These are phyloP conservation scores for Sungouiella thailandica DNA, from an alignment of 805 yeast species.

Conservation along the genomic window DNA sequence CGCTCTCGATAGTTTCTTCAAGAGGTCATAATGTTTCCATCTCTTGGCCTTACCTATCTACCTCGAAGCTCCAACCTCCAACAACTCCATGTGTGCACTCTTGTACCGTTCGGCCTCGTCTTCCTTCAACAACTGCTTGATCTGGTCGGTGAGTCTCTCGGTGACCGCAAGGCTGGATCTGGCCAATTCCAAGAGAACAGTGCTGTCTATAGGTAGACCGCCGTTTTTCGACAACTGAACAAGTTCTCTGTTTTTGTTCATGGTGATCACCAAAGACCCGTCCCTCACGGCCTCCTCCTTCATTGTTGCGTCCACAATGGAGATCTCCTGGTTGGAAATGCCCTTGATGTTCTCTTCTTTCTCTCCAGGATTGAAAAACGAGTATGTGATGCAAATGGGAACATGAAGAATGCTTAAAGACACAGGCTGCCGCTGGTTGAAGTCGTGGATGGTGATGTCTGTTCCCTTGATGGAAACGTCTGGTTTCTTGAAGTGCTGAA, in stretches of 20 bases:
- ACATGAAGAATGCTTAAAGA: slow-evolving; percentile 80
- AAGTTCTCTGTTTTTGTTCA: slow-evolving; percentile 85
- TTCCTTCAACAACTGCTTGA: slow-evolving; percentile 48
- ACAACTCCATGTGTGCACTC: slow-evolving; percentile 23
- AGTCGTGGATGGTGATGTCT: slow-evolving; percentile 60
- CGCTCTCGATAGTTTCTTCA: slow-evolving; percentile 66
- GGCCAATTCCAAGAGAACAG: slow-evolving; percentile 61
- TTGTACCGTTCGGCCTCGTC: slow-evolving; percentile 49
- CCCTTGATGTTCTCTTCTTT: slow-evolving; percentile 70
- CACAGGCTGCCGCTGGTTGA: slow-evolving; percentile 81
- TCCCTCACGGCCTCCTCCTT: slow-evolving; percentile 74
- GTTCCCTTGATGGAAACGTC: slow-evolving; percentile 72
- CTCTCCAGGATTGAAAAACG: slow-evolving; percentile 69
- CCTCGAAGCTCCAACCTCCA: slow-evolving; percentile 34
- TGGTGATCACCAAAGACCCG: slow-evolving; percentile 78
- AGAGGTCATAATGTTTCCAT: slow-evolving; percentile 30
- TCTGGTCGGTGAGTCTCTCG: slow-evolving; percentile 57
- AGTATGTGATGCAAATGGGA: slow-evolving; percentile 85
- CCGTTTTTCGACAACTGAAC: slow-evolving; percentile 91
- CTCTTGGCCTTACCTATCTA: slow-evolving; percentile 11
- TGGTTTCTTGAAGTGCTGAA: slow-evolving; percentile 78
- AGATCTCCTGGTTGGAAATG: slow-evolving; percentile 52
- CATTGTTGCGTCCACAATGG: slow-evolving; percentile 68
- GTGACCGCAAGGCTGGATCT: slow-evolving; percentile 62
- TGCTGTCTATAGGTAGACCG: slow-evolving; percentile 77